These are phyloP conservation scores for Diutina catenulata DNA, from an alignment of 1,139 yeast genomes.

Conservation along the genomic window DNA sequence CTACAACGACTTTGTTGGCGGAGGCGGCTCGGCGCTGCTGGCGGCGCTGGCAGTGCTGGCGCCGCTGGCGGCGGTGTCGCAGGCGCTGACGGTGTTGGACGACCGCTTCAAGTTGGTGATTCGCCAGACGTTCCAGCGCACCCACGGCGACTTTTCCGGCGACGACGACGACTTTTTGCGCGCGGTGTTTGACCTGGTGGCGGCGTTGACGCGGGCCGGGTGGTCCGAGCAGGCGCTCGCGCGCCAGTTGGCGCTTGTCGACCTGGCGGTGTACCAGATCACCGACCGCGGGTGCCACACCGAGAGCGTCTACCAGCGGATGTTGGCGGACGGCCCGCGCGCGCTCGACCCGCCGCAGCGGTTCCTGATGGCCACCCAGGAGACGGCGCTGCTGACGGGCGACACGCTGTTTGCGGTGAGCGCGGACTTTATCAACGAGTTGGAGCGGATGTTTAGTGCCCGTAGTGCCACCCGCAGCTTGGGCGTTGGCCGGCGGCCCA, in stretches of 20 bases:
- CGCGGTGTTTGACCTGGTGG: neutral
- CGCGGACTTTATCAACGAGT: conserved; percentile 4
- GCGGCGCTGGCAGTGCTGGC: too few species aligned
- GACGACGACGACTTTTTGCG: neutral
- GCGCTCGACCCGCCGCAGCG: neutral
- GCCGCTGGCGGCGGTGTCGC: too few species aligned
- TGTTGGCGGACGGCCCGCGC: neutral
- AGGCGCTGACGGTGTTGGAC: too few species aligned
- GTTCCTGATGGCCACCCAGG: neutral
- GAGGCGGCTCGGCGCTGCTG: too few species aligned
- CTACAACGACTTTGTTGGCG: conserved; percentile 11
- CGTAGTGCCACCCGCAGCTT: too few species aligned
- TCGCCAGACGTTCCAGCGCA: too few species aligned
- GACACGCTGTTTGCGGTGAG: conserved; percentile 4
- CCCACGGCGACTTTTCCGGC: neutral
- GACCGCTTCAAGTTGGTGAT: too few species aligned
- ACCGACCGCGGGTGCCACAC: conserved; percentile 1
- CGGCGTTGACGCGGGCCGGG: neutral
- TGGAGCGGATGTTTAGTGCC: conserved; percentile 5
- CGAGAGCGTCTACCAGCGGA: neutral
- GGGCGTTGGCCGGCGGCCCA: too few species aligned
- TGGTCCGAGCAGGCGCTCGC: neutral
- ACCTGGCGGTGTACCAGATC: neutral
- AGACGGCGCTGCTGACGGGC: conserved; percentile 2
- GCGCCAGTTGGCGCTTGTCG: neutral